Conservation (phyloP, 495 filamentous ascomycete genomes). For the Parachaetomium inaequale region DNA sequence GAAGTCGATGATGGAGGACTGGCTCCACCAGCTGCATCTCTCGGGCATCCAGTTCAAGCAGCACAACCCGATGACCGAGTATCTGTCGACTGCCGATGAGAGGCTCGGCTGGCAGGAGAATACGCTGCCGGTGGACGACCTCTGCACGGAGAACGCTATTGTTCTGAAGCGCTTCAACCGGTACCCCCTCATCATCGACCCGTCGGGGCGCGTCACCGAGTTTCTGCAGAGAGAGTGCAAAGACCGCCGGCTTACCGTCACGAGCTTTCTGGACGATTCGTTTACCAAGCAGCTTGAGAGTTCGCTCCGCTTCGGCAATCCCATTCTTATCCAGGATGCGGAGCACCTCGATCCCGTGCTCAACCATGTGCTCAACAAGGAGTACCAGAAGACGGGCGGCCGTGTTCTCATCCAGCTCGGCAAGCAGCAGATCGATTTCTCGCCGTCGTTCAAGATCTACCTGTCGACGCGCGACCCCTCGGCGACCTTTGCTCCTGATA, state of each 20-base stretch:
- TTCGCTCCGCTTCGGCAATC: slow-evolving; percentile 94
- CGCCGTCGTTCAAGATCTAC: slow-evolving; percentile 92
- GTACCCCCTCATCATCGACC: slow-evolving; percentile 97
- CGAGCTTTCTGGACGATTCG: slow-evolving; percentile 95
- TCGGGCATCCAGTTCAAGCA: slow-evolving; percentile 90
- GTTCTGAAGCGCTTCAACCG: slow-evolving; percentile 96
- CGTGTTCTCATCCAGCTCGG: slow-evolving; percentile 97
- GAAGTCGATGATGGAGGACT: slow-evolving; percentile 95
- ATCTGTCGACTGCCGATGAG: slow-evolving; percentile 94
- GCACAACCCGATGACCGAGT: slow-evolving; percentile 92
- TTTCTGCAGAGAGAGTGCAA: slow-evolving; percentile 93
- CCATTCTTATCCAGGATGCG: slow-evolving; percentile 97
- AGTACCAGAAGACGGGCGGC: slow-evolving; percentile 98
- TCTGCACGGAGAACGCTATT: slow-evolving; percentile 98
- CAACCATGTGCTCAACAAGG: slow-evolving; percentile 98
- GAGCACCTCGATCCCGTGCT: slow-evolving; percentile 95
- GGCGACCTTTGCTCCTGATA: slow-evolving; percentile 92
- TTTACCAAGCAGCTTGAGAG: slow-evolving; percentile 98
- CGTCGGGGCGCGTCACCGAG: slow-evolving; percentile 87
- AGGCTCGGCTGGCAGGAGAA: slow-evolving; percentile 91
- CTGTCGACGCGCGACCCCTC: slow-evolving; percentile 95
- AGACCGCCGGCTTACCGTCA: slow-evolving; percentile 89
- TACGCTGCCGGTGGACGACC: slow-evolving; percentile 94
- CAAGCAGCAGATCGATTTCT: slow-evolving; percentile 99
- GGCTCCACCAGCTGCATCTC: slow-evolving; percentile 83